These are phyloP conservation scores for Mycosphaerella sp. DNA, from an alignment of 2,329 filamentous ascomycete species.

Conservation along the genomic window DNA sequence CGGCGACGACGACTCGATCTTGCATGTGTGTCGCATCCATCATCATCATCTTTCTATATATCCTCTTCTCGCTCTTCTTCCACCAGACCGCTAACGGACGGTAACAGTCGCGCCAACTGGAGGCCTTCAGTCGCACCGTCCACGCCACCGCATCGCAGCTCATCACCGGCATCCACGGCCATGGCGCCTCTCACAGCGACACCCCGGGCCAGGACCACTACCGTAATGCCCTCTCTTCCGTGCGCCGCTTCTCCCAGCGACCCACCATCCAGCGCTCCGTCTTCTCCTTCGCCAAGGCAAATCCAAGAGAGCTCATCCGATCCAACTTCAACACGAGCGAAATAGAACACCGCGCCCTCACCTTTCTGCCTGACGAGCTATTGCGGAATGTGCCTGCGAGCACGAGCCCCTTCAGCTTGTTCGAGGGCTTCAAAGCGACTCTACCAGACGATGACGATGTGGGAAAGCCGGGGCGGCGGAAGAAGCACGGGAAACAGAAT, in stretches of 20 bases:
- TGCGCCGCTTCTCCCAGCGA: slow-evolving; percentile 80
- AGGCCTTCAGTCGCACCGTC: slow-evolving; percentile 91
- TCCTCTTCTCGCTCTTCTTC: neutral
- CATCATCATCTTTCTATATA: neutral
- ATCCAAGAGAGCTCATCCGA: slow-evolving; percentile 88
- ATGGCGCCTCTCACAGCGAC: slow-evolving; percentile 43
- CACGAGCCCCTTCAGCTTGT: slow-evolving; percentile 81
- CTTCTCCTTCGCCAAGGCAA: slow-evolving; percentile 84
- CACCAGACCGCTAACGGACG: neutral
- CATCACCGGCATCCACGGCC: slow-evolving; percentile 45
- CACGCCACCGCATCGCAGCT: slow-evolving; percentile 88
- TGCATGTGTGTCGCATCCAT: slow-evolving; percentile 15
- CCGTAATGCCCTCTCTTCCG: slow-evolving; percentile 77
- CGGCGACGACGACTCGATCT: slow-evolving; percentile 26
- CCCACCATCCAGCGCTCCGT: slow-evolving; percentile 82
- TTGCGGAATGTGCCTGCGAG: slow-evolving; percentile 82
- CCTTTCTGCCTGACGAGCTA: slow-evolving; percentile 84
- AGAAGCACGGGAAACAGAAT: slow-evolving; percentile 59
- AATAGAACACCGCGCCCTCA: slow-evolving; percentile 87
- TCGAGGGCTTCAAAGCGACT: slow-evolving; percentile 92
- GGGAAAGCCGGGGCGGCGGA: slow-evolving; percentile 47
- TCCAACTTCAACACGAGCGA: slow-evolving; percentile 84
- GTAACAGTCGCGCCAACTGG: slow-evolving; percentile 71
- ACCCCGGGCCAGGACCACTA: slow-evolving; percentile 56
- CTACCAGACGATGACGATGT: slow-evolving; percentile 60